Base-by-base conservation (phyloP, 345 rosid species). In the Citrus trifoliata region DNA sequence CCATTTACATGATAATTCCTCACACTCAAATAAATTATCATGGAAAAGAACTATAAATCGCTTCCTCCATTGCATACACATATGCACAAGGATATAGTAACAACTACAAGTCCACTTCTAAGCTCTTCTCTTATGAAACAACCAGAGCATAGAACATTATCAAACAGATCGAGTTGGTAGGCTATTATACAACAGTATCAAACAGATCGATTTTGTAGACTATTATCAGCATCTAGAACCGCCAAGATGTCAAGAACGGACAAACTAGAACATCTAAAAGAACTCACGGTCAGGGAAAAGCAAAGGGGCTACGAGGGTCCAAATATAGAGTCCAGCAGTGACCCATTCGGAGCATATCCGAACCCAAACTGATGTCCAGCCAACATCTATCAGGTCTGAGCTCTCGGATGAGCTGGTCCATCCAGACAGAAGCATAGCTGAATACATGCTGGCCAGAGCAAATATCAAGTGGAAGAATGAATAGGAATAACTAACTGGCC, bases 301-400 rank as follows among this genome's bases (percentile, higher is more conserved):
- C 72, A 88, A 30, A 2, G 97, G 98, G 66, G 92, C 99, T 3
- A 89, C 24, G 6, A 95, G 93, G 64, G 97, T 89, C 96, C 99
- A 90, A 21, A 88, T 71, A 75, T 89, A 92, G 62, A 93, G 93
- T 32, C 27, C 92, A 8, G 89, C 94, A 32, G 99, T 94, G 74
- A 85, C 89, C 99, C 98, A 96, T 62, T 91, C 95, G 0, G 97
- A 88, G 88, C 94, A 90, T 70, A 96, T 91, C 33, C 95, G 89
- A 63, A 96, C 98, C 99, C 99, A 94, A 7, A 96, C 98, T 9
- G 98, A 94, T 38, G 97, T 94, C 99, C 99, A 96, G 51, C 98
- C 98, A 58, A 96, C 97, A 16, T 96, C 97, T 18, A 94, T 85
- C 62, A 94, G 90, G 78, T 91, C 88, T 3, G 92, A 85, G 83